A percentile compares a stretch with the other conserved stretches of the same genome.
These are phyloP conservation scores for Ophiognomonia clavigignenti-juglandacearum DNA, from an alignment of 2,329 filamentous ascomycete genomes.

Conservation along the genomic window DNA sequence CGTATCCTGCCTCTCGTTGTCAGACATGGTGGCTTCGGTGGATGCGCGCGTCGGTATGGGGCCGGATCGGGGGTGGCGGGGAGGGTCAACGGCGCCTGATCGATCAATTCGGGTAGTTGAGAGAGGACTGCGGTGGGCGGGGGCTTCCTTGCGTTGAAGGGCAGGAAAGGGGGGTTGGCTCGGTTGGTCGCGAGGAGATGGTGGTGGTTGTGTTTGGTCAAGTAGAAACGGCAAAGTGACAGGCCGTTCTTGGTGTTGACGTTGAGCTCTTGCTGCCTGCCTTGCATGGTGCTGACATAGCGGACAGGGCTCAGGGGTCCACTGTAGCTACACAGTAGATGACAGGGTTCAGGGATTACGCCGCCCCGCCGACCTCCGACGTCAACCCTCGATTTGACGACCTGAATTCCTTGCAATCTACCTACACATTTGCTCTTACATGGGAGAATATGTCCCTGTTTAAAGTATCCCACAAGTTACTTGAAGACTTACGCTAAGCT, in stretches of 20 bases:
- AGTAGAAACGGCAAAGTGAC: background rate
- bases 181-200: no score
- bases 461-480: no score
- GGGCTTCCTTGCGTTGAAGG: background rate
- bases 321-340: no score
- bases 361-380: no score
- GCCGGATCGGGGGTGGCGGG: background rate
- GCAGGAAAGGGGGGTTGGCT: no score
- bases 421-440: no score
- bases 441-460: no score
- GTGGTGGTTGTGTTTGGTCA: background rate
- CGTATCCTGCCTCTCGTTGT: constrained; percentile 61
- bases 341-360: no score
- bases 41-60: background rate
- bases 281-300: background rate
- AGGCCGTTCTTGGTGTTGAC: background rate
- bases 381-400: no score
- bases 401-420: no score
- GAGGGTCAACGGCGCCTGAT: background rate
- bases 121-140: background rate
- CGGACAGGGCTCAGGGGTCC: background rate
- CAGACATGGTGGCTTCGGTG: constrained; percentile 39
- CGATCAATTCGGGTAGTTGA: background rate
- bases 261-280: background rate
- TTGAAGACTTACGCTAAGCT: no score